A percentile compares a stretch with the other conserved stretches of the same genome.
phyloP scores from a whole-genome alignment of 345 rosid species.

The Aethionema arabicum region DNA sequence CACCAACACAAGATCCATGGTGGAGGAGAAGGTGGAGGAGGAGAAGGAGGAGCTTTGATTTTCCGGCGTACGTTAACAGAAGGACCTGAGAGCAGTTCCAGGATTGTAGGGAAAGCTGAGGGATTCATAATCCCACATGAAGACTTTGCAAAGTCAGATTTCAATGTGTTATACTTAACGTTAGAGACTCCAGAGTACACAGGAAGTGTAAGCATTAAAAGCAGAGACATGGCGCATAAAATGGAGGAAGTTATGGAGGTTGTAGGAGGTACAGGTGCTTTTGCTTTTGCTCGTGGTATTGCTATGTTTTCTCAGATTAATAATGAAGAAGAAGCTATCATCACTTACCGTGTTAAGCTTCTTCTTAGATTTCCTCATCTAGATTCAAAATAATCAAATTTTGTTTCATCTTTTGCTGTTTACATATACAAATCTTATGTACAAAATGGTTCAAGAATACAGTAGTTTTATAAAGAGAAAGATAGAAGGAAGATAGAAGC shows the following conservation, averaged over 20 bases:
- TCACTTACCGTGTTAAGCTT: constrained; percentile 71
- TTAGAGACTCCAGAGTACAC: constrained; percentile 53
- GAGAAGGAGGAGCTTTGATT: constrained; percentile 49
- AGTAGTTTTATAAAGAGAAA: constrained; percentile 9
- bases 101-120: constrained; percentile 65
- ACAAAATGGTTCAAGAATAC: not conserved
- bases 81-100: constrained; percentile 71
- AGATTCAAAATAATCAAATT: constrained; percentile 45
- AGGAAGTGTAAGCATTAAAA: constrained; percentile 66
- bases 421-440: not conserved
- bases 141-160: constrained; percentile 59
- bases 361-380: constrained; percentile 59
- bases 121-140: constrained; percentile 72
- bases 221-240: constrained; percentile 43
- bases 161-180: constrained; percentile 67
- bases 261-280: constrained; percentile 80
- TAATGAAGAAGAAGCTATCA: constrained; percentile 25
- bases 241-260: constrained; percentile 53
- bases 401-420: not conserved
- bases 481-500: constrained; percentile 63
- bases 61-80: constrained; percentile 63
- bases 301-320: constrained; percentile 52
- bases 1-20: constrained; percentile 9
- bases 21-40: constrained; percentile 3
- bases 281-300: constrained; percentile 74